Evolutionary conservation across 148 eudicot species (phyloP).

Genomic region (Rhododendron mucronatum): DNA sequence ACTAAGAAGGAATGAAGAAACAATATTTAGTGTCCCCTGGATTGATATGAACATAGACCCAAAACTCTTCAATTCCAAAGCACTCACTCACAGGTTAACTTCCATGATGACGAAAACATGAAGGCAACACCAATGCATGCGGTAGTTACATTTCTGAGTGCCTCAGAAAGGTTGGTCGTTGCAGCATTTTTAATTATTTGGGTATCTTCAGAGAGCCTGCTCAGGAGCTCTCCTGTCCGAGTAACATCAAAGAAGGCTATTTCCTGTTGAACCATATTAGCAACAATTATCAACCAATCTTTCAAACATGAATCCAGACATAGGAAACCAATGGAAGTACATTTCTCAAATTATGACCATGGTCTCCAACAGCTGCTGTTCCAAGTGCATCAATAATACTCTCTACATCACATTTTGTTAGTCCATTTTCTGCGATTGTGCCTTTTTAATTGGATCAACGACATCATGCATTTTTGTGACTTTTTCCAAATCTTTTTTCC

Average conservation of each 20-base stretch:
- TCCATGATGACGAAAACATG: slow-evolving; percentile 88
- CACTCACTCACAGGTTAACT: slow-evolving; percentile 61
- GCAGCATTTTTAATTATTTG: slow-evolving; percentile 92
- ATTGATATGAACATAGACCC: not conserved
- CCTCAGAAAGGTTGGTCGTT: slow-evolving; percentile 86
- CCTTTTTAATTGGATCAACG: not conserved
- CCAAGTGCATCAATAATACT: not conserved
- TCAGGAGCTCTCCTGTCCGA: slow-evolving; percentile 84
- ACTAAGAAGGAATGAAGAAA: slow-evolving; percentile 30
- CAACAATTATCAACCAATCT: not conserved
- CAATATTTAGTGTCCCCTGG: not conserved
- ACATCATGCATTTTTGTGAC: not conserved
- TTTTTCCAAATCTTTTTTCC: not conserved
- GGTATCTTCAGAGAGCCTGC: slow-evolving; percentile 88
- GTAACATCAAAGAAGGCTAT: slow-evolving; percentile 89
- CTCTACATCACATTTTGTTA: not conserved
- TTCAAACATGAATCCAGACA: not conserved
- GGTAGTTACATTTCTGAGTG: slow-evolving; percentile 63
- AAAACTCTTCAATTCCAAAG: not conserved
- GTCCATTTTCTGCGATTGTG: not conserved
- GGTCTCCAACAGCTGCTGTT: not conserved
- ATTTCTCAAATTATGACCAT: not conserved
- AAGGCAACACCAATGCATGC: slow-evolving; percentile 78
- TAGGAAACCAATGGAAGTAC: not conserved
- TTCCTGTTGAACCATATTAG: slow-evolving; percentile 41